These are phyloP conservation scores for Diplodia corticola DNA, from an alignment of 2,329 filamentous ascomycete genomes.

Conservation along the genomic window DNA sequence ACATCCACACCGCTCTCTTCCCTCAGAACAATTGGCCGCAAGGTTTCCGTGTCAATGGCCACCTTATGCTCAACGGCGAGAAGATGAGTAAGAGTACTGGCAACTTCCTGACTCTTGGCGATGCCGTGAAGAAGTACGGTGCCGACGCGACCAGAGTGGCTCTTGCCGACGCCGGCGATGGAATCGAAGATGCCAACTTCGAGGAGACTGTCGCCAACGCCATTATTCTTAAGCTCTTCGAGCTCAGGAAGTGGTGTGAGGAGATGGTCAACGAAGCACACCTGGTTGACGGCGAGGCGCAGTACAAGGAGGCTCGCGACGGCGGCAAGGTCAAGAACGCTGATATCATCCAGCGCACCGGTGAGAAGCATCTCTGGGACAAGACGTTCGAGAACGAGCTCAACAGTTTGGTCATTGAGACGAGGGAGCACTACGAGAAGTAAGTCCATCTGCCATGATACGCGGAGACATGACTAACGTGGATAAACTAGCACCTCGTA, in stretches of 20 bases:
- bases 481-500: conserved; percentile 34
- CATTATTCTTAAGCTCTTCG: conserved; percentile 81
- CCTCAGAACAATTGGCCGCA: conserved; percentile 84
- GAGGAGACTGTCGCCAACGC: conserved; percentile 93
- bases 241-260: conserved; percentile 88
- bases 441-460: conserved; percentile 36
- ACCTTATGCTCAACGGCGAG: conserved; percentile 90
- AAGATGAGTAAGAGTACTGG: conserved; percentile 99
- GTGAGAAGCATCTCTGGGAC: conserved; percentile 74
- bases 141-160: conserved; percentile 90
- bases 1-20: conserved; percentile 90
- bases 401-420: conserved; percentile 77
- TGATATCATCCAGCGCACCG: conserved; percentile 66
- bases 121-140: conserved; percentile 87
- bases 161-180: conserved; percentile 91
- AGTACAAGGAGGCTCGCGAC: conserved; percentile 45
- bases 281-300: conserved; percentile 45
- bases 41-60: conserved; percentile 84
- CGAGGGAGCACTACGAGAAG: conserved; percentile 74
- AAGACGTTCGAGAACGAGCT: conserved; percentile 91
- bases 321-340: conserved; percentile 49
- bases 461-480: conserved; percentile 20
- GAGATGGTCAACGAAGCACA: conserved; percentile 69
- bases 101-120: conserved; percentile 90
- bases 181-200: conserved; percentile 94